Evolutionary conservation across 352 stramenopile species (phyloP).

Genomic region (Phytophthora ramorum): DNA sequence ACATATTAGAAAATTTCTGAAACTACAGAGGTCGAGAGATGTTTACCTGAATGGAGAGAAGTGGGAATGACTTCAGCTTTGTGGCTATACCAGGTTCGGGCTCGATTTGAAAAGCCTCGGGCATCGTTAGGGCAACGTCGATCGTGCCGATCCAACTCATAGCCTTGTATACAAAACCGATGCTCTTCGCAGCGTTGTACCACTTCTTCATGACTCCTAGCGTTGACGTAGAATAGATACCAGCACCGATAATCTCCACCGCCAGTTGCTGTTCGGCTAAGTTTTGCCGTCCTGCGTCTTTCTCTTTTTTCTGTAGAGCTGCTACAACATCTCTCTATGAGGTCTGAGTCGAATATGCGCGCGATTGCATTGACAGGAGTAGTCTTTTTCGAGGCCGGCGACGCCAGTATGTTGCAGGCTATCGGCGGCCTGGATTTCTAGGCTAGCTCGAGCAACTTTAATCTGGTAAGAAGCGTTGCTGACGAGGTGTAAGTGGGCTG

Average conservation of each 20-base stretch:
- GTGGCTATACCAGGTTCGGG: not conserved
- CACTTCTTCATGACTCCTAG: slow-evolving; percentile 11
- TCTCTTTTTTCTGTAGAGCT: not conserved
- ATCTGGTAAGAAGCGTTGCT: not conserved
- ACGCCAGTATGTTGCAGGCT: not conserved
- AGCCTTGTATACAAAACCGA: not conserved
- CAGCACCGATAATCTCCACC: slow-evolving; percentile 11
- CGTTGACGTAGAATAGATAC: slow-evolving; percentile 3
- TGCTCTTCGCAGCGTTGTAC: not conserved
- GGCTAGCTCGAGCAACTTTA: not conserved
- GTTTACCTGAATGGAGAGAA: slow-evolving; percentile 3
- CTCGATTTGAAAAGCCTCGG: not conserved
- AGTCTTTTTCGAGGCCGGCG: not conserved
- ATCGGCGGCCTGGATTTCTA: not conserved
- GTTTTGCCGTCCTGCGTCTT: not conserved
- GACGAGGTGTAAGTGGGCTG: not conserved
- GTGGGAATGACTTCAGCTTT: slow-evolving; percentile 1
- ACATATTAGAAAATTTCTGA: not conserved
- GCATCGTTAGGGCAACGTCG: not conserved
- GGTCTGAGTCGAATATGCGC: not conserved
- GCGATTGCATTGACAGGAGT: not conserved
- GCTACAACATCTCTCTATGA: slow-evolving; percentile 2
- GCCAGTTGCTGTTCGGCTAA: not conserved
- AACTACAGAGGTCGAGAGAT: not conserved
- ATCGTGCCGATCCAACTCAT: not conserved